Evolutionary conservation across 371 early-diverging fungal genomes (phyloP).

Genomic region (Blakeslea trispora): DNA sequence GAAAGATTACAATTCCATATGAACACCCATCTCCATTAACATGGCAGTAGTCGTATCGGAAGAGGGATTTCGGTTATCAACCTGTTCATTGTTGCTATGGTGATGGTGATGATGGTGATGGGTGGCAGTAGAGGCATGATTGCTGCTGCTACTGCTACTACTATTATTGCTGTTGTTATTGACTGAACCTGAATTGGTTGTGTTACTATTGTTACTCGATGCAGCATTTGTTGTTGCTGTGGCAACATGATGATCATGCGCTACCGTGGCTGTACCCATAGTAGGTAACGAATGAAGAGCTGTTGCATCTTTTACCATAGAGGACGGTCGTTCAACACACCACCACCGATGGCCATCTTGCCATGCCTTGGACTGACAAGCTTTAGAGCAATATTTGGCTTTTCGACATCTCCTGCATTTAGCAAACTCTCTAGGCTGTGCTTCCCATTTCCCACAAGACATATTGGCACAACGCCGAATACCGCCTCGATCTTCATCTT

Average conservation of each 20-base stretch:
- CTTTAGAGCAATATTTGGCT: conserved; percentile 78
- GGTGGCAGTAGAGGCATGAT: conserved; percentile 6
- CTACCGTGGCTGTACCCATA: no score
- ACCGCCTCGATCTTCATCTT: conserved; percentile 70
- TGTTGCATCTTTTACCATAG: conserved; percentile 11
- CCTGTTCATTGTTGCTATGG: background rate
- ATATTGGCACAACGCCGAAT: conserved; percentile 76
- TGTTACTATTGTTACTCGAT: background rate
- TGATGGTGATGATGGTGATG: conserved; percentile 2
- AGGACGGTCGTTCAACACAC: conserved; percentile 65
- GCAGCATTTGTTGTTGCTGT: background rate
- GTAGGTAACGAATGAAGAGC: background rate
- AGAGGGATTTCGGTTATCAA: no score
- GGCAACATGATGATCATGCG: background rate
- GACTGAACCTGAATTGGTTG: background rate
- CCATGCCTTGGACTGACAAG: conserved; percentile 78
- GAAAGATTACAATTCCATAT: conserved; percentile 20
- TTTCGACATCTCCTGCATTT: conserved; percentile 82
- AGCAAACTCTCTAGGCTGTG: conserved; percentile 71
- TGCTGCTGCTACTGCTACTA: no score
- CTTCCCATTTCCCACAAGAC: conserved; percentile 75
- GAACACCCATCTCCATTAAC: conserved; percentile 27
- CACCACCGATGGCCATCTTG: conserved; percentile 79
- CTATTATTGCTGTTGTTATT: background rate
- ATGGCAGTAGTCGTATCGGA: conserved; percentile 12